Evolutionary conservation across 495 filamentous ascomycete species (phyloP).

Genomic region (Letharia lupina): DNA sequence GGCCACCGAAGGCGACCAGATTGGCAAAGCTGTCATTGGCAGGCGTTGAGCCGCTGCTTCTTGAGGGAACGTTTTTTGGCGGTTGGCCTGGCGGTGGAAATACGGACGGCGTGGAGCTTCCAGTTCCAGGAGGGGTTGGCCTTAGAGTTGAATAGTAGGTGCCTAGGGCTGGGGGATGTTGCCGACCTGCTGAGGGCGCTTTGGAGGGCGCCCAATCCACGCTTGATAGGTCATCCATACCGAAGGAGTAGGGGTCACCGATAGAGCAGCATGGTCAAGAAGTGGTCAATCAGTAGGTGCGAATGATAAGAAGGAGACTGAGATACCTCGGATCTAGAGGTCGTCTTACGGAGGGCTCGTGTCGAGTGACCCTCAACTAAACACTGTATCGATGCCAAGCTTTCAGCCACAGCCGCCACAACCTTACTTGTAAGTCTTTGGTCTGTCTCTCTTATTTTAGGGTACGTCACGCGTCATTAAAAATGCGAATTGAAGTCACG

Average conservation of each 20-base stretch:
- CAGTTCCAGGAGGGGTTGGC: conserved; percentile 56
- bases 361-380: neutral
- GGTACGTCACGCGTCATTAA: too few relatives aligned
- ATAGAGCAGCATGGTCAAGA: neutral
- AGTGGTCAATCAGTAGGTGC: neutral
- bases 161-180: conserved; percentile 42
- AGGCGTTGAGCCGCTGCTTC: conserved; percentile 51
- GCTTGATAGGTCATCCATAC: conserved; percentile 52
- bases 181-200: conserved; percentile 38
- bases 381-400: conserved; percentile 3
- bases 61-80: conserved; percentile 22
- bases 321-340: neutral
- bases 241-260: neutral
- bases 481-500: too few relatives aligned
- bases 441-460: too few relatives aligned
- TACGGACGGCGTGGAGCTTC: conserved; percentile 60
- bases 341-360: neutral
- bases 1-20: conserved; percentile 65
- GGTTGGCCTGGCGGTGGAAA: conserved; percentile 35
- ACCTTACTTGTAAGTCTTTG: neutral
- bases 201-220: conserved; percentile 44
- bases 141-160: conserved; percentile 52
- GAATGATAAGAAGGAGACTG: neutral
- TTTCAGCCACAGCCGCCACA: conserved; percentile 11
- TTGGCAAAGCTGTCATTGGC: conserved; percentile 82